Evolutionary conservation across 768 basidiomycete genomes (phyloP).

Genomic region (Crucibulum laeve): DNA sequence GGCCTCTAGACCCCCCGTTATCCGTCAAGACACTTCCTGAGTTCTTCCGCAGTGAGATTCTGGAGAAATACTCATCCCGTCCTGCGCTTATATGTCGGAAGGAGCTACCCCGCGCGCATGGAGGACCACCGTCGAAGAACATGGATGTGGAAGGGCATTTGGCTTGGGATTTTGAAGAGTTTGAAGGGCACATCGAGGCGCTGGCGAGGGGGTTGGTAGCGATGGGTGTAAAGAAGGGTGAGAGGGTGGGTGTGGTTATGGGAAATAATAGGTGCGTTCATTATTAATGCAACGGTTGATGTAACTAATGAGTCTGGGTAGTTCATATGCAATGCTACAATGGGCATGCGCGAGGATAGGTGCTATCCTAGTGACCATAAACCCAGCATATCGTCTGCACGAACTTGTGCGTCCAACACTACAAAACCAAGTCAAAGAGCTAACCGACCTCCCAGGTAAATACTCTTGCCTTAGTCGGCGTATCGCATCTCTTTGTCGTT

Average conservation of each 20-base stretch:
- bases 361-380: slow-evolving; percentile 79
- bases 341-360: slow-evolving; percentile 86
- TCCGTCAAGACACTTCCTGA: slow-evolving; percentile 49
- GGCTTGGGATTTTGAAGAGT: slow-evolving; percentile 72
- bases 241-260: slow-evolving; percentile 78
- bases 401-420: slow-evolving; percentile 52
- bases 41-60: slow-evolving; percentile 58
- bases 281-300: background rate
- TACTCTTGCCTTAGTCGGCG: slow-evolving; percentile 59
- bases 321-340: slow-evolving; percentile 76
- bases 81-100: slow-evolving; percentile 64
- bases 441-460: slow-evolving; percentile 37
- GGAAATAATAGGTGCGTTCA: slow-evolving; percentile 71
- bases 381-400: slow-evolving; percentile 70
- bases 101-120: slow-evolving; percentile 54
- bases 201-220: slow-evolving; percentile 65
- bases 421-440: background rate
- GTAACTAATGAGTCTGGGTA: slow-evolving; percentile 18
- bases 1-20: slow-evolving; percentile 52
- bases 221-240: slow-evolving; percentile 71
- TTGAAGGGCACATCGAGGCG: slow-evolving; percentile 61
- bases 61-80: slow-evolving; percentile 40
- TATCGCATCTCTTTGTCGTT: slow-evolving; percentile 67
- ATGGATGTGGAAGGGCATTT: slow-evolving; percentile 46
- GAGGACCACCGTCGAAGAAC: slow-evolving; percentile 55